Percentiles rank a stretch among this genome's conserved stretches.
These are phyloP conservation scores for Cutaneotrichosporon sp. DNA, from an alignment of 1,284 basidiomycete species.

Conservation along the genomic window DNA sequence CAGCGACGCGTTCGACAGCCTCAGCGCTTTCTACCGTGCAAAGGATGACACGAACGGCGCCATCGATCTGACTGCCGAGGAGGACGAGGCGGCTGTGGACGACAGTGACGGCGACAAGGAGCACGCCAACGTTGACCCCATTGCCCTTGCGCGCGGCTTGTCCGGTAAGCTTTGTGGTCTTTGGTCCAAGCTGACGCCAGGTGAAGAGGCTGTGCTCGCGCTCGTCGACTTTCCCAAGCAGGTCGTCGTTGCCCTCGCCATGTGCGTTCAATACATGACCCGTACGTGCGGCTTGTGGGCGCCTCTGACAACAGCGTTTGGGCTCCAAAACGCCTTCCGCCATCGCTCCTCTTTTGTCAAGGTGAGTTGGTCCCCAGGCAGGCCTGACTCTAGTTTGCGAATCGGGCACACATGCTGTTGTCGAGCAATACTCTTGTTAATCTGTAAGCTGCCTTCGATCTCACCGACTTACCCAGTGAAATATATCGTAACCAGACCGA, in stretches of 20 bases:
- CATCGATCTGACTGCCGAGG: constrained; percentile 27
- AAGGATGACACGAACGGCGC: constrained; percentile 6
- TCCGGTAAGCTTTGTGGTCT: constrained; percentile 16
- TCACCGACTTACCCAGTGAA: constrained; percentile 53
- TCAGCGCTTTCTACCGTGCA: constrained; percentile 63
- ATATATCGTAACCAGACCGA: constrained; percentile 88
- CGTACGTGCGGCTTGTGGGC: constrained; percentile 20
- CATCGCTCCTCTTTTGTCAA: constrained; percentile 70
- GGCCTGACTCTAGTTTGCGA: constrained; percentile 57
- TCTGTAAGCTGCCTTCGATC: constrained; percentile 51
- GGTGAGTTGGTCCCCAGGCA: constrained; percentile 14
- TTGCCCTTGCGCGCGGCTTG: constrained; percentile 24
- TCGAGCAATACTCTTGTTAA: constrained; percentile 83
- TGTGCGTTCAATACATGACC: constrained; percentile 69
- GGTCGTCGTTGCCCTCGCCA: constrained; percentile 62
- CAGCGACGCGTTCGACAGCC: constrained; percentile 64
- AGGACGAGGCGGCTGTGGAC: constrained; percentile 15
- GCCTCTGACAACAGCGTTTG: constrained; percentile 53
- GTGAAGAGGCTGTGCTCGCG: constrained; percentile 44
- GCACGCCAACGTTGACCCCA: neutral
- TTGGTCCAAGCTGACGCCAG: constrained; percentile 10
- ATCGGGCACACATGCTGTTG: constrained; percentile 77
- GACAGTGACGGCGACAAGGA: neutral
- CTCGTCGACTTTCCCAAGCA: constrained; percentile 65
- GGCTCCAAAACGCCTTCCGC: constrained; percentile 66